Base-by-base conservation (phyloP, 345 rosid species). In the Linum tenue region DNA sequence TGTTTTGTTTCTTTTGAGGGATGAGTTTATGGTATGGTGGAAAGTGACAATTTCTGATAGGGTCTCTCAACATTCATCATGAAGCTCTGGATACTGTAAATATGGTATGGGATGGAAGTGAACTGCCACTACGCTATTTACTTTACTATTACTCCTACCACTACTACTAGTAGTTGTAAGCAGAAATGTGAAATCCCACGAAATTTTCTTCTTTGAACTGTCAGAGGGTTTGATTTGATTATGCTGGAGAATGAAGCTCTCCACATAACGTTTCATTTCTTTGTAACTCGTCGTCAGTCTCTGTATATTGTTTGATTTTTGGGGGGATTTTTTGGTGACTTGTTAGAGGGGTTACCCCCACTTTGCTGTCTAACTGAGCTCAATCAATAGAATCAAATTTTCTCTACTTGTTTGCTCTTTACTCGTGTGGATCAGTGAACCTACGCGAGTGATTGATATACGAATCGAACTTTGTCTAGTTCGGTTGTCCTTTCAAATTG, bases 21-120 rank as follows among this genome's bases (percentile, higher is more conserved):
- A 15, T 48, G 31, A 22, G 31, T 22, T 22, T 22, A 22, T 48
- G 53, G 1, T 48, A 12, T 48, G 53, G 12, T 48, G 53, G 53
- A 48, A 48, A 48, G 14, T 48, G 53, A 48, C 53, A 48, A 12
- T 48, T 43, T 43, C 9, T 43, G 2, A 4, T 48, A 48, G 53
- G 14, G 53, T 12, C 14, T 48, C 53, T 48, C 53, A 3, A 6
- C 9, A 48, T 48, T 67, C 56, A 3, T 35, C 40, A 40, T 22
- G 39, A 43, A 64, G 67, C 42, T 22, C 31, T 62, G 66, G 70
- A 63, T n/a, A 65, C 56, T 74, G 80, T 81, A 76, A 60, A 72
- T 76, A 76, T 64, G 31, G 53, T 48, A 48, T 9, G 53, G 53
- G 14, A 48, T 48, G 53, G 53, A 48, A 48, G 53, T 48, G 53